phyloP scores from a whole-genome alignment of 176 grass and related monocot species.

The Puccinellia tenuiflora region DNA sequence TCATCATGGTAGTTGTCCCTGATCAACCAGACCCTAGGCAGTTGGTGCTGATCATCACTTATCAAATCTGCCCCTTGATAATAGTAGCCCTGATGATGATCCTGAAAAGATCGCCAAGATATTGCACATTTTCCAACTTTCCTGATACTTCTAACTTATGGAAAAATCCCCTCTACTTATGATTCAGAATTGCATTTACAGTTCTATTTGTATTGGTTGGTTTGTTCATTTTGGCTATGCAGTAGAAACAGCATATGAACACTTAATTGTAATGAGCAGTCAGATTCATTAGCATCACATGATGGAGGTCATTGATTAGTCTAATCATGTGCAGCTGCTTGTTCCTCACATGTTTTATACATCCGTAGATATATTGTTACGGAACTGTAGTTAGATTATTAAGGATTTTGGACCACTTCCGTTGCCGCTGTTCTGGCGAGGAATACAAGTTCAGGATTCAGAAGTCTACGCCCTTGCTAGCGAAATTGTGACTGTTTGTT shows the following conservation, averaged over 20 bases:
- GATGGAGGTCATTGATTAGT: constrained; percentile 18
- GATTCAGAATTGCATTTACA: not conserved
- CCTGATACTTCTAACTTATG: constrained; percentile 27
- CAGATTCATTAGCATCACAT: not conserved
- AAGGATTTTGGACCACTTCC: constrained; percentile 17
- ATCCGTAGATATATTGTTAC: not conserved
- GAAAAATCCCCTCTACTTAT: not conserved
- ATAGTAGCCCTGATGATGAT: constrained; percentile 17
- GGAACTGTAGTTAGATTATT: constrained; percentile 5
- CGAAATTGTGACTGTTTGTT: not conserved
- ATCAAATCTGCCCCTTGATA: constrained; percentile 21
- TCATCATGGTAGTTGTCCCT: constrained; percentile 42
- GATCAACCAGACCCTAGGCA: constrained; percentile 25
- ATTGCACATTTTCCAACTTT: constrained; percentile 25
- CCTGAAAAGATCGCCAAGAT: constrained; percentile 2
- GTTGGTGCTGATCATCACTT: constrained; percentile 19
- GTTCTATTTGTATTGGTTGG: not conserved
- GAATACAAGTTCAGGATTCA: not conserved
- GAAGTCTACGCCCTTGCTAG: not conserved
- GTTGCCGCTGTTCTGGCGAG: not conserved
- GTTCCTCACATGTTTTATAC: constrained; percentile 23
- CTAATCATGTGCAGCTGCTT: constrained; percentile 10
- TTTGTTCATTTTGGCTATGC: constrained; percentile 8
- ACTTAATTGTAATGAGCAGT: not conserved
- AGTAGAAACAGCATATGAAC: not conserved